A percentile compares a stretch with the other conserved stretches of the same genome.
phyloP scores from a whole-genome alignment of 257 asterid species.

The Nyctanthes arbortristis region DNA sequence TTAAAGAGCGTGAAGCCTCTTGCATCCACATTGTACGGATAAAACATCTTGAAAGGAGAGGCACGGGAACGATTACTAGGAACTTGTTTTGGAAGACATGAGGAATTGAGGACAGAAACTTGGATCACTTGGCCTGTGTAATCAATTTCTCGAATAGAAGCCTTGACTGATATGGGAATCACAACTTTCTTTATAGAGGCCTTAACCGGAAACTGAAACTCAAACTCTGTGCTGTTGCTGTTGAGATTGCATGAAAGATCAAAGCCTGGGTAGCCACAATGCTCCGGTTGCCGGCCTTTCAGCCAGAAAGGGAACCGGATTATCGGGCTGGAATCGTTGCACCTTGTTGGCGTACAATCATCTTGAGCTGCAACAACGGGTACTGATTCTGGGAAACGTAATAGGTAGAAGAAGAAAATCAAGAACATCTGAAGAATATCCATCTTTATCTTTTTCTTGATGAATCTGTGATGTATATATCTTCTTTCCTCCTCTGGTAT shows the following conservation, averaged over 20 bases:
- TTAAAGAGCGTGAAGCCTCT: slow-evolving; percentile 53
- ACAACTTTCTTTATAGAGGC: slow-evolving; percentile 39
- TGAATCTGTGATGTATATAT: background rate
- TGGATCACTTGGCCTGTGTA: slow-evolving; percentile 41
- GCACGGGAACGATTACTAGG: slow-evolving; percentile 31
- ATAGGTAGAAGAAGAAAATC: slow-evolving; percentile 22
- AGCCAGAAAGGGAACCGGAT: slow-evolving; percentile 70
- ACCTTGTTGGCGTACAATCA: slow-evolving; percentile 57
- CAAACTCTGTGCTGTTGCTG: slow-evolving; percentile 40
- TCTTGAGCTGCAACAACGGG: slow-evolving; percentile 47
- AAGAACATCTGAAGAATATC: slow-evolving; percentile 23
- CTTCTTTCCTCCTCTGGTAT: slow-evolving; percentile 7
- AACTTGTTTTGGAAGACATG: slow-evolving; percentile 51
- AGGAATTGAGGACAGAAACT: slow-evolving; percentile 25
- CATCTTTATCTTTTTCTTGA: background rate
- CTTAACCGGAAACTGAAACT: slow-evolving; percentile 45
- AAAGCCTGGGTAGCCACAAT: slow-evolving; percentile 63
- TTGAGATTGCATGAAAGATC: slow-evolving; percentile 48
- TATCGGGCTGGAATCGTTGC: slow-evolving; percentile 47
- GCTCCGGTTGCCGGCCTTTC: slow-evolving; percentile 44
- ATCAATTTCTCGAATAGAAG: slow-evolving; percentile 36
- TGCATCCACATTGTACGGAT: background rate
- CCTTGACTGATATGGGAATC: slow-evolving; percentile 44
- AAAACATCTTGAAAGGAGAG: slow-evolving; percentile 34
- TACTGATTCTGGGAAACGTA: slow-evolving; percentile 16